Conservation (phyloP, 2,329 filamentous ascomycete genomes). For the Colletotrichum acutatum region DNA sequence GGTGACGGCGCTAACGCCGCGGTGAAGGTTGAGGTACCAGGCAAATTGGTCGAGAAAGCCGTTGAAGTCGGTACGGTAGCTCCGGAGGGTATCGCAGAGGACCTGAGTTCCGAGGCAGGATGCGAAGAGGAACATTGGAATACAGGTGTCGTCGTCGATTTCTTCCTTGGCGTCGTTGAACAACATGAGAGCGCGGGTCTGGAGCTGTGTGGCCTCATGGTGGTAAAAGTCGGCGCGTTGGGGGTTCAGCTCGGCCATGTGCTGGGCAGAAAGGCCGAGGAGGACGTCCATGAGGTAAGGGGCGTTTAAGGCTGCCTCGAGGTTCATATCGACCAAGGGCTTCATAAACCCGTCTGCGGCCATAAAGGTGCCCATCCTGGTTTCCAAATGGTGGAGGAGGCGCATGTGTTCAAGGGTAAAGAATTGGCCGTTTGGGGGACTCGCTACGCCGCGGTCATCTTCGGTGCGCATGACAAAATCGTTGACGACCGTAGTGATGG, state of each 20-base stretch:
- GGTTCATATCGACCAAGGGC: slow-evolving; percentile 44
- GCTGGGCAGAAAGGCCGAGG: slow-evolving; percentile 51
- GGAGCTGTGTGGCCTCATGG: slow-evolving; percentile 44
- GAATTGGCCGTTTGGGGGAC: slow-evolving; percentile 30
- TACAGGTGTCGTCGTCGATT: slow-evolving; percentile 43
- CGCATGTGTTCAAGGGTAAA: slow-evolving; percentile 52
- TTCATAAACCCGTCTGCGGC: slow-evolving; percentile 34
- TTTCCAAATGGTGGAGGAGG: slow-evolving; percentile 50
- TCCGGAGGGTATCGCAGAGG: slow-evolving; percentile 31
- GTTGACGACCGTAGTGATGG: slow-evolving; percentile 18
- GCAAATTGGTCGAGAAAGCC: slow-evolving; percentile 53
- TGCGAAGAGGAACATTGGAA: slow-evolving; percentile 58
- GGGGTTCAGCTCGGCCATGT: slow-evolving; percentile 43
- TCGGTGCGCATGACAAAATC: slow-evolving; percentile 19
- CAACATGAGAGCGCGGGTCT: slow-evolving; percentile 42
- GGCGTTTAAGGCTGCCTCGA: slow-evolving; percentile 43
- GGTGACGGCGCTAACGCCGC: slow-evolving; percentile 53
- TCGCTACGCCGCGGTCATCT: slow-evolving; percentile 6
- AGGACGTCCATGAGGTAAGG: slow-evolving; percentile 52
- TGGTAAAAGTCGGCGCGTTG: slow-evolving; percentile 38
- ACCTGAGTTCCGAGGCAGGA: slow-evolving; percentile 39
- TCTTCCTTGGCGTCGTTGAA: slow-evolving; percentile 43
- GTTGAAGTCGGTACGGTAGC: slow-evolving; percentile 52
- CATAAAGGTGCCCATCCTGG: slow-evolving; percentile 39
- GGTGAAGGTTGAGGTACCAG: slow-evolving; percentile 54